Evolutionary conservation across 1,284 basidiomycete genomes (phyloP).

Genomic region (Agroathelia rolfsii): DNA sequence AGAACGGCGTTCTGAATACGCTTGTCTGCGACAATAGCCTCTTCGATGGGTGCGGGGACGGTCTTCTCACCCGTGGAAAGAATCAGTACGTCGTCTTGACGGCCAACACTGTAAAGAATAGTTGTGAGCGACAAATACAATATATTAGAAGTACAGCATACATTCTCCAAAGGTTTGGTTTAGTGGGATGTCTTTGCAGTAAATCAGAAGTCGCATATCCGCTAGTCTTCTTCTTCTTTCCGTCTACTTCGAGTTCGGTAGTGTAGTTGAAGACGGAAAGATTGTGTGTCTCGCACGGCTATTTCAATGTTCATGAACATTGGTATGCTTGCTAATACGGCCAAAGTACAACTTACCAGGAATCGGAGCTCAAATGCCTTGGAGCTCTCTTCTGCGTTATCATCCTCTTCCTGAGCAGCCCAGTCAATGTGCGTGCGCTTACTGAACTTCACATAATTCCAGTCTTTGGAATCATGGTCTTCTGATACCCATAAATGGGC

Average conservation of each 20-base stretch:
- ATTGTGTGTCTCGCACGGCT: neutral
- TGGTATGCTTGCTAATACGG: too few species aligned
- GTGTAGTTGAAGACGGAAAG: constrained; percentile 6
- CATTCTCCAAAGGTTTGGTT: constrained; percentile 19
- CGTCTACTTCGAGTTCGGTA: too few species aligned
- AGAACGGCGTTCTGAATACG: constrained; percentile 5
- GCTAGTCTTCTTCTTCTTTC: constrained; percentile 15
- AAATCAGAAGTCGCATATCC: constrained; percentile 28
- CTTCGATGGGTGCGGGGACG: constrained; percentile 5
- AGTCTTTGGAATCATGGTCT: constrained; percentile 13
- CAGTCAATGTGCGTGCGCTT: constrained; percentile 15
- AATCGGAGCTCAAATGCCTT: constrained; percentile 22
- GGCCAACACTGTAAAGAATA: constrained; percentile 7
- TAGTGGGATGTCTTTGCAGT: constrained; percentile 22
- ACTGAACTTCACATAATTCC: constrained; percentile 21
- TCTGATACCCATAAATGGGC: too few species aligned
- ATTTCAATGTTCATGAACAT: neutral
- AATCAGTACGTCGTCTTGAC: constrained; percentile 6
- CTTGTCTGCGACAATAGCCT: constrained; percentile 5
- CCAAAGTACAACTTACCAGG: constrained; percentile 17
- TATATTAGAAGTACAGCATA: too few species aligned
- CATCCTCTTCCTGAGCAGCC: constrained; percentile 22
- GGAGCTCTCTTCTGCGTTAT: too few species aligned
- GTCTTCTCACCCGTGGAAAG: constrained; percentile 9
- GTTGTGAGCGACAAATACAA: too few species aligned